Base-by-base conservation (phyloP, 768 basidiomycete species). In the Boletus bicolor region DNA sequence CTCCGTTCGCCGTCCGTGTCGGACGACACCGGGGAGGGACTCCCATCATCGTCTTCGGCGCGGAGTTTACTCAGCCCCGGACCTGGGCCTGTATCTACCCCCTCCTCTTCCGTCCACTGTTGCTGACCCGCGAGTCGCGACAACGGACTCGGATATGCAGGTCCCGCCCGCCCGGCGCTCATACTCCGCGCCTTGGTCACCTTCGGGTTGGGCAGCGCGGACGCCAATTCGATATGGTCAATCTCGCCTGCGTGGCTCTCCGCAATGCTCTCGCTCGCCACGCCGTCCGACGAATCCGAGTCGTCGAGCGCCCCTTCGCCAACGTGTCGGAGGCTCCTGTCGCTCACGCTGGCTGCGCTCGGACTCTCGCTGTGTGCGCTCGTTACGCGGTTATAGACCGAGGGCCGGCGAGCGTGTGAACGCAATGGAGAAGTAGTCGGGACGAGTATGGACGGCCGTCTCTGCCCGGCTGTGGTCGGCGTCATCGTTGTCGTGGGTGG, bases 221-320 rank as follows among this genome's bases (percentile, higher is more conserved):
- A 71, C 49, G 57, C 71, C 49, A 58, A 64, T 24, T 71, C 73
- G n/a, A 63, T 63, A 10, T 69, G 73, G 30, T 70, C 77, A 7
- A 67, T 70, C 41, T 66, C 76, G 54, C 69, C 69, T 26, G 24
- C 53, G 26, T 60, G 57, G 12, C 59, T 54, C n/a, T 62, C 64
- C 9, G 26, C 53, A 14, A 57, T 53, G 9, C 62, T 59, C 30
- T 66, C 68, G 30, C 66, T 59, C 39, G 45, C 62, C 14, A 48
- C 59, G 5, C 55, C 49, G 12, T 73, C 78, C 2, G 79, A 80
- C 1, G 87, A 88, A 71, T 90, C 89, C 0, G 87, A 90, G 63
- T 90, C 88, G 55, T 87, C 86, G 4, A 92, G 70, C 1, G 85
- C 87, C 28, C 89, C 88, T 64, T 91, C 90, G 5, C 89, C 89